phyloP scores from a whole-genome alignment of 1,284 basidiomycete species.

The Moesziomyces parantarcticus region DNA sequence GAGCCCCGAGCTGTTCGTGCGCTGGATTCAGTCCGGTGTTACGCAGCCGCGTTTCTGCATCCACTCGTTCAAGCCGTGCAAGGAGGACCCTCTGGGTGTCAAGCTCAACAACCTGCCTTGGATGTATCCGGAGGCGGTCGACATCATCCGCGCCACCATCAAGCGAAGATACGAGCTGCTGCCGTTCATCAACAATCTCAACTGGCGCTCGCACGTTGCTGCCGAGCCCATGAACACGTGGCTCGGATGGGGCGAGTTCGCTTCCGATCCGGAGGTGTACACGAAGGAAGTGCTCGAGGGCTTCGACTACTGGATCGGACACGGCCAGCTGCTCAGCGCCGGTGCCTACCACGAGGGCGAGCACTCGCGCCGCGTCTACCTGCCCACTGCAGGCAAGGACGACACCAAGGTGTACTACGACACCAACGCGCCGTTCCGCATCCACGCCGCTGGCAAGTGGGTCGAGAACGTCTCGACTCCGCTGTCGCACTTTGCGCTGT shows the following conservation, averaged over 20 bases:
- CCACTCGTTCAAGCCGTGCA: constrained; percentile 70
- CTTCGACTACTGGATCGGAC: constrained; percentile 70
- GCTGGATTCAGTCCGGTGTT: constrained; percentile 70
- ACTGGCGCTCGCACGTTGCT: constrained; percentile 69
- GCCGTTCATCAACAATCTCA: constrained; percentile 67
- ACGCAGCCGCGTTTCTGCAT: constrained; percentile 57
- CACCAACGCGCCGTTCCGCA: constrained; percentile 31
- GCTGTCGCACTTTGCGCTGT: constrained; percentile 69
- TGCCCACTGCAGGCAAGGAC: constrained; percentile 66
- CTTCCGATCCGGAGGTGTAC: constrained; percentile 68
- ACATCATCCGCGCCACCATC: constrained; percentile 68
- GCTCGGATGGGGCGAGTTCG: constrained; percentile 69
- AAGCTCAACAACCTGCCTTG: constrained; percentile 69
- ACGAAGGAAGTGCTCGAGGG: constrained; percentile 67
- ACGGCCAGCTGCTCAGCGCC: constrained; percentile 67
- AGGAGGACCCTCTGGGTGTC: constrained; percentile 67
- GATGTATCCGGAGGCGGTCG: constrained; percentile 70
- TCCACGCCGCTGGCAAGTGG: constrained; percentile 33
- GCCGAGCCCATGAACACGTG: constrained; percentile 69
- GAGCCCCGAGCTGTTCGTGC: constrained; percentile 68
- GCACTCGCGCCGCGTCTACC: constrained; percentile 67
- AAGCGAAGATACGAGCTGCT: constrained; percentile 69
- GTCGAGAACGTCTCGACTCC: constrained; percentile 67
- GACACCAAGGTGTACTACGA: constrained; percentile 42
- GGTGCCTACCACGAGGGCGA: constrained; percentile 68